Evolutionary conservation across 116 monocot genomes (phyloP), one percentile per base, ranked within the genome.

Genomic region (Posidonia oceanica): DNA sequence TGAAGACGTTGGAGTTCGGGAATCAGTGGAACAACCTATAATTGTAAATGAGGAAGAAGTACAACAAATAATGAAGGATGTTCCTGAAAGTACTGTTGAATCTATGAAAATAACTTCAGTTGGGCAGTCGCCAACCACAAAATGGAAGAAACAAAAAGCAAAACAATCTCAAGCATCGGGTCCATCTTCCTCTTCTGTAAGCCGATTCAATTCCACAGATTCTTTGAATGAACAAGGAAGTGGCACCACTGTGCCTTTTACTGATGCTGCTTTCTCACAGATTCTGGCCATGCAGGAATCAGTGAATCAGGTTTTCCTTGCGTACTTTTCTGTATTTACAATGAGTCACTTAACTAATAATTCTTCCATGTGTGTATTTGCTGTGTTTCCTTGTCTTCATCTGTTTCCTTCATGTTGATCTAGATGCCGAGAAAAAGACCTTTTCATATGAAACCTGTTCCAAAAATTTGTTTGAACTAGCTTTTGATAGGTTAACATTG

Each of bases 221-320:
- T 96, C 81, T 69, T 79, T 67, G 22, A 79, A 88, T 81, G 91
- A 85, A 58, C 78, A 64, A 51, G 73, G 71, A 44, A 80, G 58
- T 75, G 63, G 72, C 54, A 17, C 59, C 38, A 56, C 57, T 61
- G 51, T 54, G 62, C 69, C 73, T 55, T 63, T 76, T 40, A 66
- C 63, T 53, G 86, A 90, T 52, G 66, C 63, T 66, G 64, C 73
- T 29, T 65, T 80, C 39, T 77, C 84, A 14, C 77, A 85, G 74
- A 54, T 87, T 71, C 41, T 58, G 23, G 59, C 86, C 52, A 77
- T 87, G 48, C 87, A 97, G 44, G 86, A 87, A n/a, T 75, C 56
- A 54, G 52, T 97, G 57, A 86, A 85, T 67, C 85, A 97, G 97
- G 97, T 92, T 56, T 51, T 77, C 14, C 60, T 64, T 36, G 7